Base-by-base conservation (phyloP, 495 filamentous ascomycete genomes). In the Podospora australis region DNA sequence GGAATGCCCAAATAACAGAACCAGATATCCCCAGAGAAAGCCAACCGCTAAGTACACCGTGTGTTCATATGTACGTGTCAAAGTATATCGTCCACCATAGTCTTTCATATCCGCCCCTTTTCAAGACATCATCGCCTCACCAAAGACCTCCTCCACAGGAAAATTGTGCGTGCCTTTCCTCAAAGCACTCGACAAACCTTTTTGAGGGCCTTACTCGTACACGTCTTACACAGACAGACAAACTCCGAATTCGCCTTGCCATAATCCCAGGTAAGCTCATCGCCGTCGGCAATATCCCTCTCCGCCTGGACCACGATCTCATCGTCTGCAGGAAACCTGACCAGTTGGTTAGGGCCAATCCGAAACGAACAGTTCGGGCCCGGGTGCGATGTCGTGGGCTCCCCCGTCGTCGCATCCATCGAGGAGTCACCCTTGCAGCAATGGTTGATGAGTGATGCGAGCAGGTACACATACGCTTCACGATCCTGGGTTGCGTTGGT, bases 371-470 rank as follows among this genome's bases (percentile, higher is more conserved):
- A 63, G 24, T 65, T 67, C 10, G 63, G 63, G 0, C 63, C 23
- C 7, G 22, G 22, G n/a, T 22, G 10, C 8, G 26, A 6, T 29
- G 26, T 29, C 11, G 26, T 29, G 6, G 26, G 26, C 30, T 34
- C 9, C 30, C 16, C 9, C 30, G 4, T 34, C 30, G 4, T 14
- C 30, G 30, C 16, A 10, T 6, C 16, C 30, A 10, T 4, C 6
- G n/a, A n/a, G n/a, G n/a, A n/a, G n/a, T n/a, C n/a, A n/a, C n/a
- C n/a, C n/a, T n/a, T n/a, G 53, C 63, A 66, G 56, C 61, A 55
- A 55, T 66, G 63, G 53, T 66, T 66, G 44, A 66, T 48, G 10
- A 66, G 54, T 17, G 56, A 58, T 9, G 50, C 56, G 24, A 66
- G 56, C 7, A 66, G 53, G 49, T 64, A 66, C 29, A 66, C 24